Evolutionary conservation across 345 rosid species (phyloP).

Genomic region (Luvunga scandens): DNA sequence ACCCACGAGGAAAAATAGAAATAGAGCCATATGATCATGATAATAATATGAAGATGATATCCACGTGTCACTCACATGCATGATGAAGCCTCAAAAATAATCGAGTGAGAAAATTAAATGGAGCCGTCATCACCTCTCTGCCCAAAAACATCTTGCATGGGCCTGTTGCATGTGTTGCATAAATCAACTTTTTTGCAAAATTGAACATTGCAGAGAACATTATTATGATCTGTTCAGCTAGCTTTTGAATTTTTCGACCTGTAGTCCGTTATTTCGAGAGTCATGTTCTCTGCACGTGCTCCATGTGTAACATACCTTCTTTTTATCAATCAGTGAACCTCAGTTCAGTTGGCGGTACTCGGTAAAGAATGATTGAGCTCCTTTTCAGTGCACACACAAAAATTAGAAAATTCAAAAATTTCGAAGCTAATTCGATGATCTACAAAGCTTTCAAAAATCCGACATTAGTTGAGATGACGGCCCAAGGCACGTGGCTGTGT

Average conservation of each 20-base stretch:
- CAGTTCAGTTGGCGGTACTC: not conserved
- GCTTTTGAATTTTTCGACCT: not conserved
- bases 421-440: not conserved
- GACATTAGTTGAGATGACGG: not conserved
- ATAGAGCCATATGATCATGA: not conserved
- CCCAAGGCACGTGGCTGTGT: not conserved
- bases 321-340: not conserved
- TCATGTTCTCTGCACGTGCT: conserved; percentile 19
- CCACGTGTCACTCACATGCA: not conserved
- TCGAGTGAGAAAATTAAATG: not conserved
- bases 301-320: conserved; percentile 7
- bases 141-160: not conserved
- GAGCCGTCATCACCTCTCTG: not conserved
- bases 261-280: conserved; percentile 5
- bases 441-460: not conserved
- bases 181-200: not conserved
- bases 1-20: not conserved
- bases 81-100: not conserved
- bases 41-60: not conserved
- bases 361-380: not conserved
- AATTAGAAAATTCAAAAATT: too few relatives aligned
- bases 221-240: not conserved
- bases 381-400: not conserved
- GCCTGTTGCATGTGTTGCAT: not conserved
- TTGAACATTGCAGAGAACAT: too few relatives aligned